Evolutionary conservation across 495 filamentous ascomycete genomes (phyloP), one percentile per base, ranked within the genome.

Genomic region (Friedmanniomyces endolithicus): DNA sequence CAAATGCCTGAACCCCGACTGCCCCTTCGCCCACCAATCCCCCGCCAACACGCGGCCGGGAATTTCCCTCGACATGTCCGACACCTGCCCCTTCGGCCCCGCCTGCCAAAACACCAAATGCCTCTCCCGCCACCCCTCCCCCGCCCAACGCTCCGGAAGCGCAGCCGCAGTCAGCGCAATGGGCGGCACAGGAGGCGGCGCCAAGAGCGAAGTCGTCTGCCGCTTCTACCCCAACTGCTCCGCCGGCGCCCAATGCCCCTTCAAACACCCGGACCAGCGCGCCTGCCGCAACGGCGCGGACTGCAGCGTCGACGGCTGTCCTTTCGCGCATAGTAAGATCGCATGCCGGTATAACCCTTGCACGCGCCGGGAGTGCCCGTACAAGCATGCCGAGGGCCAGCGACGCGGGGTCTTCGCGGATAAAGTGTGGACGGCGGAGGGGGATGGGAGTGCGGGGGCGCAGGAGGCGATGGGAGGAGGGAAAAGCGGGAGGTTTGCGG

Each of bases 81-180:
- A 96, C 64, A 71, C 74, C 29, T 99, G 92, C 72, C 74, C 82
- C 35, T 96, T 82, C 65, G 92, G 89, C 14, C 87, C 79, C 4
- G 87, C 87, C 19, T 99, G 92, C 79, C 92, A 89, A 68, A 99
- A 95, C 72, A 75, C 77, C 37, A 99, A 99, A 69, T 99, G 92
- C 63, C 85, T 85, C 1, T 90, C 80, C 23, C 83, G 86, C 11
- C 92, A 99, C 66, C 92, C 92, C 6, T 97, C 92, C 19, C 92
- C 94, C 11, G 88, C 90, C 11, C 75, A 83, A 56, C 86, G 81
- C 66, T 67, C 77, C 49, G 20, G 11, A 14, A 33, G 14, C 12
- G 27, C 6, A 11, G 17, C 88, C 69, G 41, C 1, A n/a, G 45
- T 19, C 50, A 27, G 29, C 50, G 31, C 43, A 50, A 29, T 43